Conservation (phyloP, 2,329 filamentous ascomycete genomes). For the Cladosporium velox region DNA sequence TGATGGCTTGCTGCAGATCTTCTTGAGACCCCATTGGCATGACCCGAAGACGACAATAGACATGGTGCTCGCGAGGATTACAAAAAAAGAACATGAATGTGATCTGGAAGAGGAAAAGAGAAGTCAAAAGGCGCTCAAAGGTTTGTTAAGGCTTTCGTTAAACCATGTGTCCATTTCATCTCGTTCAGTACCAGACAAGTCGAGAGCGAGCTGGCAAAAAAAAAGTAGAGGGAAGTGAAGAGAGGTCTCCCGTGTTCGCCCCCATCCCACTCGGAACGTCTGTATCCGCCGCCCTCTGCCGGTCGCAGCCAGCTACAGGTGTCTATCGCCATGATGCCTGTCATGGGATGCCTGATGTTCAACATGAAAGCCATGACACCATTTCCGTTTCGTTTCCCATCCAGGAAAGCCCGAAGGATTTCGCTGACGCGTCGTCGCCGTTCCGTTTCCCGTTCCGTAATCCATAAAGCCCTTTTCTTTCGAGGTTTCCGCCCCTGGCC, state of each 20-base stretch:
- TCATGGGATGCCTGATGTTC: neutral
- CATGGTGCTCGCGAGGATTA: no score
- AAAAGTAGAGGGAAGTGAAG: neutral
- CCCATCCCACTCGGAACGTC: neutral
- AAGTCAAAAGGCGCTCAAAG: neutral
- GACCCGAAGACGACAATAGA: no score
- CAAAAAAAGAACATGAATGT: no score
- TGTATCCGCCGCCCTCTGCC: neutral
- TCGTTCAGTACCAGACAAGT: neutral
- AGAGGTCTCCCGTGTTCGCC: neutral
- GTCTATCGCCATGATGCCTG: neutral
- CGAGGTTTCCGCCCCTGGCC: neutral
- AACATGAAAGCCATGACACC: neutral
- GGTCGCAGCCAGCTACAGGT: neutral
- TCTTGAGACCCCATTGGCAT: no score
- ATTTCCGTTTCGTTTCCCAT: neutral
- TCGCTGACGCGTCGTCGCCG: neutral
- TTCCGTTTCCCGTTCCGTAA: neutral
- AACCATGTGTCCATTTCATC: neutral
- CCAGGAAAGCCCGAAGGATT: neutral
- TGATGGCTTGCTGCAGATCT: no score
- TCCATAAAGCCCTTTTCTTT: neutral
- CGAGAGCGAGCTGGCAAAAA: neutral
- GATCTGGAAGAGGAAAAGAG: neutral
- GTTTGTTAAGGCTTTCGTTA: neutral